phyloP scores from a whole-genome alignment of 345 rosid genomes.

The Xanthoceras sorbifolium region DNA sequence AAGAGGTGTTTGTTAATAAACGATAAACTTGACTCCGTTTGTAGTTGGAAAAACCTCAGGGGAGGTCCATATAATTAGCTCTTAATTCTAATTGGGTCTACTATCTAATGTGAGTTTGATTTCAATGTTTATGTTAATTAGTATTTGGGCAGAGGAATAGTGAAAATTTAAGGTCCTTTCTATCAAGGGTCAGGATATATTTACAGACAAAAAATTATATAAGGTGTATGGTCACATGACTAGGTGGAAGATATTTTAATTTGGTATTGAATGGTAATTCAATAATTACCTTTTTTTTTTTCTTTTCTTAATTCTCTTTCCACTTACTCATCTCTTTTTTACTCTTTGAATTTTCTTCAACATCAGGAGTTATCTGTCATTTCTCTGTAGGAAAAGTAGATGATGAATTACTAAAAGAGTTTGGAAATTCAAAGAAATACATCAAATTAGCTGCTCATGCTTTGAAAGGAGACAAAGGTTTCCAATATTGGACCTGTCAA shows the following conservation, averaged over 20 bases:
- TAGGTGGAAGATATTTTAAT: constrained; percentile 15
- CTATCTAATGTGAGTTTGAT: too few species aligned
- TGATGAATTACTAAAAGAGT: constrained; percentile 23
- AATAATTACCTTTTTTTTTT: too few species aligned
- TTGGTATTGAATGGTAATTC: too few species aligned
- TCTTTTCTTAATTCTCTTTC: not conserved
- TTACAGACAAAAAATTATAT: constrained; percentile 61
- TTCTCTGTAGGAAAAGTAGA: constrained; percentile 24
- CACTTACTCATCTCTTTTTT: not conserved
- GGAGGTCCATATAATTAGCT: too few species aligned
- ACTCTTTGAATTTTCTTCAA: not conserved
- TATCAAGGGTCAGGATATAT: constrained; percentile 68
- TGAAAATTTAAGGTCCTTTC: constrained; percentile 52
- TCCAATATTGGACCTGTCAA: constrained; percentile 8
- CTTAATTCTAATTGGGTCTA: too few species aligned
- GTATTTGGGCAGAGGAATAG: constrained; percentile 41
- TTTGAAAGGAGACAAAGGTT: constrained; percentile 37
- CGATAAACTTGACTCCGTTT: too few species aligned
- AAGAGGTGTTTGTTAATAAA: too few species aligned
- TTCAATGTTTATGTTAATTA: constrained; percentile 16
- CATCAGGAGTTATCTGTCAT: not conserved
- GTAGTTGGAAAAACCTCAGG: too few species aligned
- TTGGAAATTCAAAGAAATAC: constrained; percentile 53
- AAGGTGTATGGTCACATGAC: constrained; percentile 45
- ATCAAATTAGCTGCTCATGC: constrained; percentile 39